phyloP scores from a whole-genome alignment of 257 asterid species.

The Solanum rostratum region DNA sequence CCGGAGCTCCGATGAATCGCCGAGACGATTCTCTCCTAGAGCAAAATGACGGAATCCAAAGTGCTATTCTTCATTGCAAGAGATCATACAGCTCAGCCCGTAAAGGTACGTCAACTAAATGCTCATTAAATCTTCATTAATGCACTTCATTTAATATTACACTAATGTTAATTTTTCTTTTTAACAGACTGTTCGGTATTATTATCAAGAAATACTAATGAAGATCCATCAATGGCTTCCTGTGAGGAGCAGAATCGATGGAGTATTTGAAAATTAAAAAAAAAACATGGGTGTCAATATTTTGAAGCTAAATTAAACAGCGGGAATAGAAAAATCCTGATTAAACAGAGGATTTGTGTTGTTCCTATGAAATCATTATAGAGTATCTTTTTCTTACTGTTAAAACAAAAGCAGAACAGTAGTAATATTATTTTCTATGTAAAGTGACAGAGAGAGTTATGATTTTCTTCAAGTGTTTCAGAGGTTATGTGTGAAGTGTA shows the following conservation, averaged over 20 bases:
- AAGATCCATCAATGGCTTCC: background rate
- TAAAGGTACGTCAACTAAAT: slow-evolving; percentile 17
- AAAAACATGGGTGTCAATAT: background rate
- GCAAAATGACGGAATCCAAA: slow-evolving; percentile 35
- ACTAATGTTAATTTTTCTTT: background rate
- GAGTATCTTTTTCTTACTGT: background rate
- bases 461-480: background rate
- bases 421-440: background rate
- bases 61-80: slow-evolving; percentile 86
- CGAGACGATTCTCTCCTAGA: slow-evolving; percentile 61
- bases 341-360: background rate
- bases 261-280: background rate
- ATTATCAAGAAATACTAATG: background rate
- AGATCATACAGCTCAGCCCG: slow-evolving; percentile 47
- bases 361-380: background rate
- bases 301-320: background rate
- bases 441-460: background rate
- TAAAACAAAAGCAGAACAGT: background rate
- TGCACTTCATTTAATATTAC: background rate
- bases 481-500: background rate
- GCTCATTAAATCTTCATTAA: background rate
- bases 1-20: slow-evolving; percentile 18
- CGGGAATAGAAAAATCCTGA: background rate
- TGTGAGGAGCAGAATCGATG: background rate
- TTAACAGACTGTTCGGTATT: background rate